Conservation (phyloP, 352 stramenopile species). For the Phytophthora foliorum region DNA sequence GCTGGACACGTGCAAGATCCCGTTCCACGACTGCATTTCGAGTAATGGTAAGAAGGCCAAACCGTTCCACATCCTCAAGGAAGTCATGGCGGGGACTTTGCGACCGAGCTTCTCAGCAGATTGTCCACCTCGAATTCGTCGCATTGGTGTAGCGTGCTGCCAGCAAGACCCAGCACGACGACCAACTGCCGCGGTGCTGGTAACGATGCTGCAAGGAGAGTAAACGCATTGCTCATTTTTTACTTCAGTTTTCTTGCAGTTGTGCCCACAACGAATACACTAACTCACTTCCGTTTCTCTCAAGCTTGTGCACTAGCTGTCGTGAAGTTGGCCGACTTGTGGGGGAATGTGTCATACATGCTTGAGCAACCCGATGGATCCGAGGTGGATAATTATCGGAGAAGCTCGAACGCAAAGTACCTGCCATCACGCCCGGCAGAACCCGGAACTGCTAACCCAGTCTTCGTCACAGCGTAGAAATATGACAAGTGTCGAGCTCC, state of each 20-base stretch:
- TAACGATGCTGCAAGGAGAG: conserved; percentile 32
- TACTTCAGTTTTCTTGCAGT: too few relatives aligned
- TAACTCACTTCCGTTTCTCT: too few relatives aligned
- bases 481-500: conserved; percentile 46
- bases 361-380: too few relatives aligned
- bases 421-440: conserved; percentile 49
- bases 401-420: conserved; percentile 51
- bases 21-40: conserved; percentile 32
- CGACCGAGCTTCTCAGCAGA: conserved; percentile 50
- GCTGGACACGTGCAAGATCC: conserved; percentile 49
- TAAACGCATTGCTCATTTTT: not conserved
- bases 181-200: conserved; percentile 29
- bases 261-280: too few relatives aligned
- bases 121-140: conserved; percentile 50
- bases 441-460: conserved; percentile 41
- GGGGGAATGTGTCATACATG: too few relatives aligned
- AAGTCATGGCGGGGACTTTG: conserved; percentile 52
- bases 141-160: conserved; percentile 47
- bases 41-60: conserved; percentile 36
- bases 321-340: too few relatives aligned
- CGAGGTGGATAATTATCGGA: conserved; percentile 48
- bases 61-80: conserved; percentile 56
- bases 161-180: conserved; percentile 46
- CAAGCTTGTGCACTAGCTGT: too few relatives aligned
- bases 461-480: conserved; percentile 29